Percentiles rank a stretch among this genome's conserved stretches.
These are phyloP conservation scores for Backusella mclennaniae DNA, from an alignment of 192 early-diverging fungal genomes.

Conservation along the genomic window DNA sequence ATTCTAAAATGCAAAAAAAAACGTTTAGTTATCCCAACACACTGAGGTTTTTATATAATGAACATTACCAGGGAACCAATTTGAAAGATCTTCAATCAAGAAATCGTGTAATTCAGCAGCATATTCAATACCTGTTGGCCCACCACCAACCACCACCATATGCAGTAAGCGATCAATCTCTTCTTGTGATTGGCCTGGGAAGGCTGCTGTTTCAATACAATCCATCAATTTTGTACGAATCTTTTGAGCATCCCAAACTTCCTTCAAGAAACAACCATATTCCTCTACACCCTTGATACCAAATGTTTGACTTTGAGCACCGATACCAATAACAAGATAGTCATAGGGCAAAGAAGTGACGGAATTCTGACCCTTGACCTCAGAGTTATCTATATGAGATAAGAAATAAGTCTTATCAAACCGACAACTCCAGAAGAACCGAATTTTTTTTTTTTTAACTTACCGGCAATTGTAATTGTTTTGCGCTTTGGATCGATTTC, in stretches of 20 bases:
- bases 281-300: constrained; percentile 75
- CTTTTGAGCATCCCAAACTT: constrained; percentile 73
- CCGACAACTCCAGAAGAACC: too few relatives aligned
- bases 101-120: constrained; percentile 84
- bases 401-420: neutral
- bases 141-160: constrained; percentile 78
- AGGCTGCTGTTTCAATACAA: constrained; percentile 65
- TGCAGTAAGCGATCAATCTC: constrained; percentile 74
- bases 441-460: neutral
- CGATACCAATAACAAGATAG: constrained; percentile 72
- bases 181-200: constrained; percentile 66
- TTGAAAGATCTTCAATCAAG: constrained; percentile 66
- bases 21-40: neutral
- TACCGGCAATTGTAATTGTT: constrained; percentile 71
- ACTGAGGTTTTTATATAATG: constrained; percentile 34
- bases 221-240: constrained; percentile 77
- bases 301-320: constrained; percentile 79
- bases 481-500: constrained; percentile 80
- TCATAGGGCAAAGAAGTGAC: constrained; percentile 66
- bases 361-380: constrained; percentile 60
- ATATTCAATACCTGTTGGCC: constrained; percentile 62
- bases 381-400: constrained; percentile 55
- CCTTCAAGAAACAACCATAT: constrained; percentile 76
- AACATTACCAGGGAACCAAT: constrained; percentile 62
- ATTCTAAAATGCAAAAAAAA: constrained; percentile 32